Evolutionary conservation across 2,329 filamentous ascomycete species (phyloP).

Genomic region (Cytospora schulzeri): DNA sequence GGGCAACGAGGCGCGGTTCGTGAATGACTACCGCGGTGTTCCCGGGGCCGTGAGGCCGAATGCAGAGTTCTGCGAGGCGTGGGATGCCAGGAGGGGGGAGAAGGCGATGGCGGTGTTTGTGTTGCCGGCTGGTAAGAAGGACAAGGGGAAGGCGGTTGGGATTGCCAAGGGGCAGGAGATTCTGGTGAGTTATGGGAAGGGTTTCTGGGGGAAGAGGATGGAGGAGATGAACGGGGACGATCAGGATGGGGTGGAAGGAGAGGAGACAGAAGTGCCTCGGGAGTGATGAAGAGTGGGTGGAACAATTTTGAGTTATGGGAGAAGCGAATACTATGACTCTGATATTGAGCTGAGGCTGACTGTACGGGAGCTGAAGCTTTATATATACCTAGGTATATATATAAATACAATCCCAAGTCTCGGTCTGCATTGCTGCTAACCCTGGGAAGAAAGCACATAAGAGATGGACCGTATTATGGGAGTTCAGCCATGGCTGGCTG

Average conservation of each 20-base stretch:
- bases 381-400: no score
- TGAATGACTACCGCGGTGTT: constrained; percentile 68
- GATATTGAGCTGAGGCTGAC: background rate
- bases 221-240: constrained; percentile 33
- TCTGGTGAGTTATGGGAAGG: constrained; percentile 67
- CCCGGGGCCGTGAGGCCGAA: constrained; percentile 48
- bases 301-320: background rate
- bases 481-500: no score
- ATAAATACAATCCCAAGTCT: background rate
- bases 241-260: background rate
- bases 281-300: background rate
- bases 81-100: constrained; percentile 55
- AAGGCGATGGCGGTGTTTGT: constrained; percentile 62
- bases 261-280: background rate
- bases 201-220: constrained; percentile 61
- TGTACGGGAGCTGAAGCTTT: no score
- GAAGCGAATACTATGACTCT: background rate
- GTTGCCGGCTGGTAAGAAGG: constrained; percentile 41
- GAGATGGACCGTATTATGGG: background rate
- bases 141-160: constrained; percentile 32
- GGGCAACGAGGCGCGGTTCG: constrained; percentile 67
- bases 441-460: background rate
- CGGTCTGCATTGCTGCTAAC: background rate
- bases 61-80: constrained; percentile 61
- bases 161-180: constrained; percentile 65